A percentile compares a stretch with the other conserved stretches of the same genome.
These are phyloP conservation scores for Yarrowia hollandica DNA, from an alignment of 805 yeast genomes.

Conservation along the genomic window DNA sequence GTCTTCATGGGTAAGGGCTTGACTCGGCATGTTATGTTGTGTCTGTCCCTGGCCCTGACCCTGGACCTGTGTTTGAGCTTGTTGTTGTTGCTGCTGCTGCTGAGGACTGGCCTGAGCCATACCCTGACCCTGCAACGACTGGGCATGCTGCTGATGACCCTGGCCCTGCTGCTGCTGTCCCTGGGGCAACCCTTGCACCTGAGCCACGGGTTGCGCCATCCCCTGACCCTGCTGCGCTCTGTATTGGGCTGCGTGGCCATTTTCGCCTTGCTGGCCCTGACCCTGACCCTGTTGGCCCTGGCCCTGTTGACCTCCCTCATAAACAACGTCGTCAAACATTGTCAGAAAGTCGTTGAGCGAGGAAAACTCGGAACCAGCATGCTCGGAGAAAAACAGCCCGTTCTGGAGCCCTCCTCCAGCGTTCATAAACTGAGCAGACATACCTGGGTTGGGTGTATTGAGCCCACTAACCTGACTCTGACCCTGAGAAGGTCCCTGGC, in stretches of 20 bases:
- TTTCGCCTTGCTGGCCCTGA: background rate
- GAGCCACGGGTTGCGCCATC: background rate
- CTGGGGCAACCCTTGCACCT: background rate
- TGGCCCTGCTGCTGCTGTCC: background rate
- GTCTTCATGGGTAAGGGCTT: background rate
- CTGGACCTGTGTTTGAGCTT: background rate
- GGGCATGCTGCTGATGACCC: background rate
- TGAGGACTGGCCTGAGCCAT: background rate
- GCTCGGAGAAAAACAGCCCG: slow-evolving; percentile 84
- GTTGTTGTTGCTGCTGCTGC: background rate
- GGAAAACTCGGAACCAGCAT: slow-evolving; percentile 89
- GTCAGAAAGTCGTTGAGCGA: slow-evolving; percentile 85
- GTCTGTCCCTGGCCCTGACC: background rate
- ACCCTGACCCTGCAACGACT: background rate
- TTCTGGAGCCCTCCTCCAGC: slow-evolving; percentile 35
- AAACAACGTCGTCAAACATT: slow-evolving; percentile 70
- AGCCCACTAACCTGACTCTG: background rate
- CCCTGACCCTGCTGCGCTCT: background rate
- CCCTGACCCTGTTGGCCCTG: background rate
- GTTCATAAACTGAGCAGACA: slow-evolving; percentile 14
- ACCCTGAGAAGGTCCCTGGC: too few species aligned
- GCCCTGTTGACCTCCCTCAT: background rate
- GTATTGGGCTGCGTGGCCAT: background rate
- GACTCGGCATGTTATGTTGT: background rate
- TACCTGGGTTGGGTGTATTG: background rate